Percentiles rank a stretch among this genome's conserved stretches.
Conservation (phyloP, 2,329 filamentous ascomycete genomes). For the Fusarium torreyae region DNA sequence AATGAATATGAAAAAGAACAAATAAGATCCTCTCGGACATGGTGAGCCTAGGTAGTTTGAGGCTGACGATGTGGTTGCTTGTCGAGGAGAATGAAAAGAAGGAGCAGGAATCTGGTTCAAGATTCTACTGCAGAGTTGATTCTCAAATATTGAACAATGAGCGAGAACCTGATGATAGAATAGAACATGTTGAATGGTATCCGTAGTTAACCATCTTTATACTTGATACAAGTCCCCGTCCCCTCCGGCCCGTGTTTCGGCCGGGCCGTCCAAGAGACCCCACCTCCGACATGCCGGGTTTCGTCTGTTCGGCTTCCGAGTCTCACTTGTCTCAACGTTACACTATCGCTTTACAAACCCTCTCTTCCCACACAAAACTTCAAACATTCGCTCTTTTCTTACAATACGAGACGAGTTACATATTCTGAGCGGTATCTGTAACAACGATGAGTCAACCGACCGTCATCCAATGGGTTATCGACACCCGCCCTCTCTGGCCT, state of each 20-base stretch:
- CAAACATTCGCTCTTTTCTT: constrained; percentile 10
- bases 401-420: constrained; percentile 1
- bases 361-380: constrained; percentile 4
- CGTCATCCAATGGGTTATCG: constrained; percentile 73
- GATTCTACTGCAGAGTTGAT: constrained; percentile 41
- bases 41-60: constrained; percentile 9
- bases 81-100: constrained; percentile 9
- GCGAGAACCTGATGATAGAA: constrained; percentile 30
- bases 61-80: constrained; percentile 23
- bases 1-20: constrained; percentile 11
- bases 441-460: constrained; percentile 48
- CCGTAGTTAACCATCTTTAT: constrained; percentile 6
- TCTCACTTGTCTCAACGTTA: constrained; percentile 37
- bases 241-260: constrained; percentile 38
- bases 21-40: constrained; percentile 32
- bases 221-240: background rate
- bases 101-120: constrained; percentile 31
- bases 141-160: constrained; percentile 11
- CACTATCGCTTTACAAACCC: background rate
- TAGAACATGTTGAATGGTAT: background rate
- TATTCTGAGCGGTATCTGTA: constrained; percentile 1
- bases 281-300: constrained; percentile 41
- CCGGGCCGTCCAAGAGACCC: constrained; percentile 21
- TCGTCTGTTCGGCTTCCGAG: constrained; percentile 39
- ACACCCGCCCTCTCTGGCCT: constrained; percentile 73